These are phyloP conservation scores for Waltergamsia citrina DNA, from an alignment of 2,329 filamentous ascomycete genomes.

Conservation along the genomic window DNA sequence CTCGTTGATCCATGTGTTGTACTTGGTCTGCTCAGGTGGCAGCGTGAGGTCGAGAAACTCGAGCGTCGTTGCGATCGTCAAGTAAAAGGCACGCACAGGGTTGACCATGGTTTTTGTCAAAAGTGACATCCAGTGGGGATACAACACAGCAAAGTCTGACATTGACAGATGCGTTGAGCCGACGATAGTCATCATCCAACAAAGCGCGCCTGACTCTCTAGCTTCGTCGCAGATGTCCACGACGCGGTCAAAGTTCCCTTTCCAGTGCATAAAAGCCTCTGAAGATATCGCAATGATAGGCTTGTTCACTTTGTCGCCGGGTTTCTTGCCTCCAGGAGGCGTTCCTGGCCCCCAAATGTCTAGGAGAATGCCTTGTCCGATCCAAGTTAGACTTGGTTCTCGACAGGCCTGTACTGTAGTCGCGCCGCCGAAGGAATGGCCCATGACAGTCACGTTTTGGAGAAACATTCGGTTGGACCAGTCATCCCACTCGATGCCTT, in stretches of 20 bases:
- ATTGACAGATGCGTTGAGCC: constrained; percentile 59
- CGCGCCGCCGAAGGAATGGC: constrained; percentile 59
- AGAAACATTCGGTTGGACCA: constrained; percentile 49
- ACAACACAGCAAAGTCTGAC: constrained; percentile 57
- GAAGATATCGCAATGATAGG: constrained; percentile 56
- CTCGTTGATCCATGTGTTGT: constrained; percentile 44
- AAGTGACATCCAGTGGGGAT: constrained; percentile 46
- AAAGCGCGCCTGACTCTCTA: constrained; percentile 30
- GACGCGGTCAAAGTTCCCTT: constrained; percentile 50
- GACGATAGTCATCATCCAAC: constrained; percentile 41
- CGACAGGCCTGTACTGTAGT: constrained; percentile 52
- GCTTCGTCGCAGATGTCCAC: constrained; percentile 47
- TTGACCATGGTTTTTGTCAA: constrained; percentile 56
- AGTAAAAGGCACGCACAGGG: constrained; percentile 49
- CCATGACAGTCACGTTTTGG: constrained; percentile 49
- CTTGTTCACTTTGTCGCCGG: constrained; percentile 31
- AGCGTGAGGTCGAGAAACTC: constrained; percentile 51
- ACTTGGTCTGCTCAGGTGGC: constrained; percentile 32
- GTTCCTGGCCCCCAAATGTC: constrained; percentile 53
- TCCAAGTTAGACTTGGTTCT: constrained; percentile 40
- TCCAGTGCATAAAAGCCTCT: constrained; percentile 65
- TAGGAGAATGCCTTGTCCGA: constrained; percentile 56
- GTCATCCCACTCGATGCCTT: constrained; percentile 41
- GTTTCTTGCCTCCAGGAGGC: constrained; percentile 31
- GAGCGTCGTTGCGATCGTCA: constrained; percentile 53